Base-by-base conservation (phyloP, 768 basidiomycete genomes). In the Leccinum uliginosum region DNA sequence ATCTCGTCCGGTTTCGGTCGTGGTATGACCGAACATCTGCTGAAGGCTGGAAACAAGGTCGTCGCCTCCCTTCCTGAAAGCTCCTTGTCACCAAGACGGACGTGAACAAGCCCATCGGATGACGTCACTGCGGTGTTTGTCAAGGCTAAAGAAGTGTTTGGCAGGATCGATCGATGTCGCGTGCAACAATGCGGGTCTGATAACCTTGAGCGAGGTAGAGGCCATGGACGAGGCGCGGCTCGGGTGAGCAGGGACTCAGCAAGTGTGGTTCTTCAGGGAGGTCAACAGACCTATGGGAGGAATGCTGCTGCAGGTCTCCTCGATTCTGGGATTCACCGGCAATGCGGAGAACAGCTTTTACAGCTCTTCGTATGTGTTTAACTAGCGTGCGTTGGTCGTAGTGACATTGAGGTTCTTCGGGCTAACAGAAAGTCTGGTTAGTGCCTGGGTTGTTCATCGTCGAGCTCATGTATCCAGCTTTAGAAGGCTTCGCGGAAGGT, bases 41-140 rank as follows among this genome's bases (percentile, higher is more conserved):
- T 80, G 40, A 49, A 51, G 29, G 59, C 61, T 3, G 76, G 77
- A 14, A 70, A 76, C 57, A 73, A 61, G 10, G 77, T 71, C 32
- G 63, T 77, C 50, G 79, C 80, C 14, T 76, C 77, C n/a, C 67
- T 77, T 12, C 78, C 77, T 53, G 72, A 64, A 65, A 65, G 27
- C 67, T 76, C 14, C 60, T 73, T 50, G 56, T 72, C 53, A 32
- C 72, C 54, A 65, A 65, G 45, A 57, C 74, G 34, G 74, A 75
- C 62, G 72, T 76, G 32, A 69, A 65, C 15, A 57, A 64, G 9
- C 53, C 50, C 0, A n/a, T n/a, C n/a, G n/a, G 49, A 48, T 2
- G 64, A 71, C 6, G 58, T 75, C 48, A 14, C 32, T 1, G 48
- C 59, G 3, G 75, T 71, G 1, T 75, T 76, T 59, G 43, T 43